Percentiles rank a stretch among this genome's conserved stretches.
Evolutionary conservation across 495 filamentous ascomycete genomes (phyloP).

Genomic region (Penicillium robsamsonii): DNA sequence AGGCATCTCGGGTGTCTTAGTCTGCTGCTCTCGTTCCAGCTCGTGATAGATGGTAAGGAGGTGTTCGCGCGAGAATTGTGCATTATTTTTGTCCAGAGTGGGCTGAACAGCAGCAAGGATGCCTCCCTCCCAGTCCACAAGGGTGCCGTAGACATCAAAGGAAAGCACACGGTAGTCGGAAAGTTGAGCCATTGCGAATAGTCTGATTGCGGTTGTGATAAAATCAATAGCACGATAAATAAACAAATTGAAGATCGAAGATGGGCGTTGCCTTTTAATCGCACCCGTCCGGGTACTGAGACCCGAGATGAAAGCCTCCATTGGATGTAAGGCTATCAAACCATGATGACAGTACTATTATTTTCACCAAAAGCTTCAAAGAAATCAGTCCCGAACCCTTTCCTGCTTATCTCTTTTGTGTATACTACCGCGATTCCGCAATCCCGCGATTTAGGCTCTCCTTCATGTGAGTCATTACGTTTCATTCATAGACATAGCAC

Average conservation of each 20-base stretch:
- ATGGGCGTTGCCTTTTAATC: background rate
- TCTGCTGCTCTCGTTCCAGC: slow-evolving; percentile 47
- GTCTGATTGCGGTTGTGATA: too few relatives aligned
- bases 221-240: background rate
- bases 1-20: slow-evolving; percentile 46
- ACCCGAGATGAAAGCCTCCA: too few relatives aligned
- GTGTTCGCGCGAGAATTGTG: slow-evolving; percentile 42
- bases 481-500: background rate
- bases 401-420: background rate
- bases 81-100: slow-evolving; percentile 39
- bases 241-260: background rate
- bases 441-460: too few relatives aligned
- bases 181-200: slow-evolving; percentile 33
- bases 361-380: background rate
- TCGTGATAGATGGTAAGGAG: slow-evolving; percentile 39
- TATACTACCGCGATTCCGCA: background rate
- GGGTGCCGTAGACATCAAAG: slow-evolving; percentile 83
- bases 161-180: slow-evolving; percentile 52
- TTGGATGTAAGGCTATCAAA: too few relatives aligned
- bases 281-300: background rate
- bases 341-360: background rate
- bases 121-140: slow-evolving; percentile 70
- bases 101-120: slow-evolving; percentile 42
- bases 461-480: background rate
- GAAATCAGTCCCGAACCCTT: background rate